Base-by-base conservation (phyloP, 2,329 filamentous ascomycete species). In the Sphaerulina musiva region DNA sequence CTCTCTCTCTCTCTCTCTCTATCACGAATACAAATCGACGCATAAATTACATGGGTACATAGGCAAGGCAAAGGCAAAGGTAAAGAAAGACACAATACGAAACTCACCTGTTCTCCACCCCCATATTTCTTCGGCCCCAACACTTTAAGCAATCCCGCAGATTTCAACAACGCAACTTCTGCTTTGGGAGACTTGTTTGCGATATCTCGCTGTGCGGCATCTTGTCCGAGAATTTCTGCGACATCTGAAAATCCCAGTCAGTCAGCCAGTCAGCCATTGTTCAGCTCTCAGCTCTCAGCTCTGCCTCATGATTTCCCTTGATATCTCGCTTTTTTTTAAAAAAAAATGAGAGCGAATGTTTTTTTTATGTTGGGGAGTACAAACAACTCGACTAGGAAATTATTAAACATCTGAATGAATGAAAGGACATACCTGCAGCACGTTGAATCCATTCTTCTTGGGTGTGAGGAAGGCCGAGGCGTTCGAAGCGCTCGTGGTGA, bases 151-250 rank as follows among this genome's bases (percentile, higher is more conserved):
- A 81, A 58, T 1, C 77, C 76, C 0, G 78, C 69, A 41, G 76
- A 69, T 59, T 81, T 81, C 9, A 81, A 69, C 1, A 81, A 67
- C 0, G 72, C 67, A 2, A 81, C 66, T 56, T 81, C 79, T 0
- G 76, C 76, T 1, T 67, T 67, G 1, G 78, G 79, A 1, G 76
- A 74, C 57, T 78, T 79, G 57, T 80, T 77, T 53, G 78, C 77
- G 44, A 73, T 71, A 46, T 80, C 77, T 48, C 78, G 64, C 41
- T 71, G 62, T 0, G 70, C 70, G 0, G 73, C 78, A 62, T 80
- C 78, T n/a, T 68, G 60, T 7, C 72, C 70, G 1, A 80, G 69
- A n/a, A 80, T 74, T 7, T 73, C 68, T 3, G 76, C 70, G 2
- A 81, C 78, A 29, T 75, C 70, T n/a, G 26, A n/a, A n/a, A n/a